These are phyloP conservation scores for Miamiensis avidus DNA, from an alignment of 169 alveolate genomes.

Conservation along the genomic window DNA sequence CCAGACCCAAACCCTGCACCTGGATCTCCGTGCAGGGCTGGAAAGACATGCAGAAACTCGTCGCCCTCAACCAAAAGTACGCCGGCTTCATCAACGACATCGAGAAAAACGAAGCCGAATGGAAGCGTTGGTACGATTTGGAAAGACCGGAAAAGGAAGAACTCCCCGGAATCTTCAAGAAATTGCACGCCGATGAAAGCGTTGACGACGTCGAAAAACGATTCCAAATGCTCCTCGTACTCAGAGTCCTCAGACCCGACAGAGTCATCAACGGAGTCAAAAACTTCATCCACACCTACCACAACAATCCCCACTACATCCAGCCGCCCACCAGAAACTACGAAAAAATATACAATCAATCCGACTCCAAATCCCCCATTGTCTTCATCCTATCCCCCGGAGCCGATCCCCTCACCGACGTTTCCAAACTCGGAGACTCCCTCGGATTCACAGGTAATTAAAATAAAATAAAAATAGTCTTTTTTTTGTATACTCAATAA, in stretches of 20 bases:
- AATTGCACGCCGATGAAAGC: constrained; percentile 52
- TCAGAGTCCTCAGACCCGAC: constrained; percentile 93
- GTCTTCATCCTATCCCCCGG: constrained; percentile 95
- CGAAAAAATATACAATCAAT: constrained; percentile 88
- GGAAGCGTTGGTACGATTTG: constrained; percentile 92
- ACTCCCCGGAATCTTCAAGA: constrained; percentile 86
- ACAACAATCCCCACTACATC: constrained; percentile 83
- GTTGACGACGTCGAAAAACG: constrained; percentile 28
- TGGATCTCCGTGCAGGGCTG: constrained; percentile 93
- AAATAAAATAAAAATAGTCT: no score
- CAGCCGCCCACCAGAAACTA: constrained; percentile 86
- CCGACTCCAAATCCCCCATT: constrained; percentile 89
- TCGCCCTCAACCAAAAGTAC: constrained; percentile 75
- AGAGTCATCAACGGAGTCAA: constrained; percentile 92
- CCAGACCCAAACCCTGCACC: constrained; percentile 81
- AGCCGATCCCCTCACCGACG: constrained; percentile 91
- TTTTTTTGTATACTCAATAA: no score
- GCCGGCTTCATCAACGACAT: constrained; percentile 60
- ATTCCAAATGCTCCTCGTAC: constrained; percentile 87
- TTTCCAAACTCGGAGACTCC: constrained; percentile 88
- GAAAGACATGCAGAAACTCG: constrained; percentile 92
- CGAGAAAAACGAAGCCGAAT: constrained; percentile 59
- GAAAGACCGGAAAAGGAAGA: constrained; percentile 90
- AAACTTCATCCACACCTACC: constrained; percentile 86
- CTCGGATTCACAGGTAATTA: constrained; percentile 88